Conservation (phyloP, 768 basidiomycete species). For the Suillus discolor region DNA sequence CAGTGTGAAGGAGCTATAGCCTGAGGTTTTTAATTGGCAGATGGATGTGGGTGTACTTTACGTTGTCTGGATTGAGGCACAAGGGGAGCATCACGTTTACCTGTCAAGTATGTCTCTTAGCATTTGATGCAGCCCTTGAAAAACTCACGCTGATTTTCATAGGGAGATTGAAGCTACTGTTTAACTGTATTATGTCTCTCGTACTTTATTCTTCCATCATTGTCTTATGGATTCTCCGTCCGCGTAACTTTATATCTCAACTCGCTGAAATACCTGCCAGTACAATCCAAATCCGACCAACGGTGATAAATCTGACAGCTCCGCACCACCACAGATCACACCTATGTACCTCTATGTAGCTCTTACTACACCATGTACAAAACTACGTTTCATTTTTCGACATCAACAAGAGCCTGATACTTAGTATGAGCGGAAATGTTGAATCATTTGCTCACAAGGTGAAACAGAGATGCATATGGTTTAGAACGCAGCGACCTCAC, state of each 20-base stretch:
- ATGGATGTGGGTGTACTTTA: neutral
- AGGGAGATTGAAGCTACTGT: neutral
- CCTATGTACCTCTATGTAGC: neutral
- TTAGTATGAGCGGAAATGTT: neutral
- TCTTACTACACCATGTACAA: neutral
- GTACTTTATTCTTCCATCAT: neutral
- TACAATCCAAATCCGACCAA: neutral
- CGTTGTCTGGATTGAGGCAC: slow-evolving; percentile 2
- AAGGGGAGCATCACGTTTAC: neutral
- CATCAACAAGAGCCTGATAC: neutral
- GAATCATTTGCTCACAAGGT: neutral
- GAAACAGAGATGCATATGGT: neutral
- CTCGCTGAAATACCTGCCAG: neutral
- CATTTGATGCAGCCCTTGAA: neutral
- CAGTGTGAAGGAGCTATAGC: slow-evolving; percentile 9
- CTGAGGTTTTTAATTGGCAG: neutral
- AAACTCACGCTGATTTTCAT: neutral
- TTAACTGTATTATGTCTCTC: neutral
- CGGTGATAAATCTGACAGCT: too few species aligned
- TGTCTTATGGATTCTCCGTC: neutral
- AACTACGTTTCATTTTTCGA: neutral
- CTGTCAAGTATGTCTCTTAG: neutral
- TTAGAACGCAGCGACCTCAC: too few species aligned
- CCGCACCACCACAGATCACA: neutral
- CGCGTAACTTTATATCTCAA: neutral